Conservation (phyloP, 306 rosid genomes). For the Cajanus cajan region DNA sequence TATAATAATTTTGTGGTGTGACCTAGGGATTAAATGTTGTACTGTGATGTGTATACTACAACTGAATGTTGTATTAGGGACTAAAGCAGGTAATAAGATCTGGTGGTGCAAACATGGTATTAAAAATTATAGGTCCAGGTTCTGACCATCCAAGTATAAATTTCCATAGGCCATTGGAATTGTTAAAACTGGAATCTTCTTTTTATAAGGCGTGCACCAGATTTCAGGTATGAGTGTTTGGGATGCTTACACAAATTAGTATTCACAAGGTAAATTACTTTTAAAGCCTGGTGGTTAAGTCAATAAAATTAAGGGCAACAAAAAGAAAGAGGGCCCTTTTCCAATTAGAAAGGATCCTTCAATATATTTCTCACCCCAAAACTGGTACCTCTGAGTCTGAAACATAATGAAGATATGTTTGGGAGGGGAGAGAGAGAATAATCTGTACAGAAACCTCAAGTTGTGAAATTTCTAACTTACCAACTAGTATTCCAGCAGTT, state of each 20-base stretch:
- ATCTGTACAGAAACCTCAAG: conserved; percentile 14
- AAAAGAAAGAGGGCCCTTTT: neutral
- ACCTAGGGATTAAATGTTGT: neutral
- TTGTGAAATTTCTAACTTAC: conserved; percentile 40
- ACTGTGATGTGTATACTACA: neutral
- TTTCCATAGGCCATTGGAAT: neutral
- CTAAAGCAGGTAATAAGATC: neutral
- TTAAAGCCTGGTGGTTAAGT: neutral
- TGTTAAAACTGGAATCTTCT: neutral
- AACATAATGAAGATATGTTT: neutral
- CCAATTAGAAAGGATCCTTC: neutral
- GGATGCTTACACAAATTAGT: neutral
- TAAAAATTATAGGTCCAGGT: neutral
- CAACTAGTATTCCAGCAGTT: conserved; percentile 92
- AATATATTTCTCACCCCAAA: conserved; percentile 8
- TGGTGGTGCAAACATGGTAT: neutral
- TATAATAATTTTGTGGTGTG: neutral
- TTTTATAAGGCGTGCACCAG: neutral
- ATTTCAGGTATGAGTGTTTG: neutral
- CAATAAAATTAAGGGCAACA: conserved; percentile 6
- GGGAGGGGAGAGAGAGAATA: conserved; percentile 6
- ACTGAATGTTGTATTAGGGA: neutral
- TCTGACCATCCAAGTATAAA: conserved; percentile 7
- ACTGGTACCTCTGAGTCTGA: neutral
- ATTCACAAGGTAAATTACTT: neutral